Percentiles rank a stretch among this genome's conserved stretches.
These are phyloP conservation scores for Psidium friedrichsthalianum DNA, from an alignment of 345 rosid genomes.

Conservation along the genomic window DNA sequence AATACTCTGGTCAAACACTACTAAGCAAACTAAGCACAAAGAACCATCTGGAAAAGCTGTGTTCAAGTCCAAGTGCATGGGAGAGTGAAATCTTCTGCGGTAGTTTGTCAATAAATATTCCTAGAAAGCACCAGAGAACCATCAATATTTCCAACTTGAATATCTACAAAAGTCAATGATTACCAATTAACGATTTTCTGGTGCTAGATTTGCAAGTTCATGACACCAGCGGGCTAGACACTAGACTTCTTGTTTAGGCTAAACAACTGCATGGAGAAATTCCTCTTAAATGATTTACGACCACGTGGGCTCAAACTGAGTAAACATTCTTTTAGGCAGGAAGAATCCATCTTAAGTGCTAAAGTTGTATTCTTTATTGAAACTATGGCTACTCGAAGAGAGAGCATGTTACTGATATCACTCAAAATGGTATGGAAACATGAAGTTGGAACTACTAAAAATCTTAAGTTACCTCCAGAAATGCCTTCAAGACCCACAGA, in stretches of 20 bases:
- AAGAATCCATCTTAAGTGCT: background rate
- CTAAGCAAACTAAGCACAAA: background rate
- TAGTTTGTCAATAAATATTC: background rate
- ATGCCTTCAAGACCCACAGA: slow-evolving; percentile 83
- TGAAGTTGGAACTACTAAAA: background rate
- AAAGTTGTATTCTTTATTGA: background rate
- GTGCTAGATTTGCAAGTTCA: background rate
- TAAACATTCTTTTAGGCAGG: background rate
- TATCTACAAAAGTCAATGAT: background rate
- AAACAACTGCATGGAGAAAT: background rate
- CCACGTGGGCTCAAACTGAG: rapidly evolving
- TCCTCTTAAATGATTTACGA: rapidly evolving
- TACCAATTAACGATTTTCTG: background rate
- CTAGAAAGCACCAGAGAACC: background rate
- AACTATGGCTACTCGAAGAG: background rate
- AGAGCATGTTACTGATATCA: background rate
- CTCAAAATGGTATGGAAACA: background rate
- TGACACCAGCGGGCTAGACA: background rate
- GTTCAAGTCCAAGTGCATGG: background rate
- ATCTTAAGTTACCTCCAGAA: slow-evolving; percentile 62
- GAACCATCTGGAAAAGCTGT: background rate
- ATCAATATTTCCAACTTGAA: background rate
- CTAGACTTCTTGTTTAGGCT: background rate
- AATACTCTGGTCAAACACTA: background rate
- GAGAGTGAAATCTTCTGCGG: background rate